Evolutionary conservation across 805 yeast species (phyloP).

Genomic region (Yamadazyma paraphyllophila): DNA sequence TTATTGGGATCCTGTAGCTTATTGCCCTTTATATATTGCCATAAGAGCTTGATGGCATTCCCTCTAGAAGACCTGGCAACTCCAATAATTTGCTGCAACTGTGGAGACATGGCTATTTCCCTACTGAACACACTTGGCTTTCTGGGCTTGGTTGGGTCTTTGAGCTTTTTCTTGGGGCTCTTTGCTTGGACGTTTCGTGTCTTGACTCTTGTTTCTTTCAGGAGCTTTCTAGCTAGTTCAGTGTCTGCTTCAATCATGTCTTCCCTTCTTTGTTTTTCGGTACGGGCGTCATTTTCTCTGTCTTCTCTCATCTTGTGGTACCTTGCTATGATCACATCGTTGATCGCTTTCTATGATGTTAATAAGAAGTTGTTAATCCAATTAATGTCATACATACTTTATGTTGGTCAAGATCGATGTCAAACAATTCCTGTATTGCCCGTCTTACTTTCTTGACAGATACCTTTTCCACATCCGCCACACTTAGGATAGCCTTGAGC

Average conservation of each 20-base stretch:
- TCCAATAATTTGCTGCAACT: slow-evolving; percentile 49
- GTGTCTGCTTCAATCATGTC: slow-evolving; percentile 51
- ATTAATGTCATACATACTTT: slow-evolving; percentile 31
- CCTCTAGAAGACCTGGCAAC: slow-evolving; percentile 53
- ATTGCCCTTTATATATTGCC: slow-evolving; percentile 67
- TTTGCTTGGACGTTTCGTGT: slow-evolving; percentile 5
- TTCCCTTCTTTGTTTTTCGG: slow-evolving; percentile 18
- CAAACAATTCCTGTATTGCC: slow-evolving; percentile 70
- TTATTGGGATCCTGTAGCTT: slow-evolving; percentile 67
- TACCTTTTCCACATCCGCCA: slow-evolving; percentile 64
- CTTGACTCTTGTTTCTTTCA: slow-evolving; percentile 20
- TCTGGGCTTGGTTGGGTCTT: slow-evolving; percentile 14
- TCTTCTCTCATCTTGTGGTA: slow-evolving; percentile 48
- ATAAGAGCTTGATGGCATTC: slow-evolving; percentile 63
- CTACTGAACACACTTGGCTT: slow-evolving; percentile 39
- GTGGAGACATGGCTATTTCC: slow-evolving; percentile 49
- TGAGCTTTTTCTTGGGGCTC: slow-evolving; percentile 8
- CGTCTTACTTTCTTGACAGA: slow-evolving; percentile 69
- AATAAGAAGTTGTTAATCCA: slow-evolving; percentile 10
- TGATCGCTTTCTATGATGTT: slow-evolving; percentile 49
- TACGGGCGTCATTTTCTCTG: slow-evolving; percentile 21
- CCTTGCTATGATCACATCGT: slow-evolving; percentile 58
- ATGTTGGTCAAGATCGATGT: slow-evolving; percentile 47
- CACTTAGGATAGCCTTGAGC: slow-evolving; percentile 65
- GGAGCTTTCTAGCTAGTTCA: slow-evolving; percentile 49